A percentile compares a stretch with the other conserved stretches of the same genome.
Conservation (phyloP, 1,139 yeast genomes). For the Hyphopichia wangnamkhiaoensis region DNA sequence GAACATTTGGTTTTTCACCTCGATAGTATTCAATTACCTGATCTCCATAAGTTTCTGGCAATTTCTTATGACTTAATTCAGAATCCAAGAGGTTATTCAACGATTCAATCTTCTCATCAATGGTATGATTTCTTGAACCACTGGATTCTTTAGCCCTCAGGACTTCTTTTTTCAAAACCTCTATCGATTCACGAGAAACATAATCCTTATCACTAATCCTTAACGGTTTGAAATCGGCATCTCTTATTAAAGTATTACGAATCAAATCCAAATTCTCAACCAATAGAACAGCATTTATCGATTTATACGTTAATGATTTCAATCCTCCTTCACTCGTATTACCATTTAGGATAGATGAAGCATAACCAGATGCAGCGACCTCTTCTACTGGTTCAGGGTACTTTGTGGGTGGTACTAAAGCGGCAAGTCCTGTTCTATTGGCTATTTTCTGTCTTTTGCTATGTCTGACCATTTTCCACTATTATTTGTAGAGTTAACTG, state of each 20-base stretch:
- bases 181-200: slow-evolving; percentile 17
- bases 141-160: neutral
- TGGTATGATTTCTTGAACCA: slow-evolving; percentile 6
- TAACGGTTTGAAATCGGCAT: slow-evolving; percentile 15
- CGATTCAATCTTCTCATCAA: slow-evolving; percentile 6
- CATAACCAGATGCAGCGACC: slow-evolving; percentile 28
- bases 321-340: slow-evolving; percentile 49
- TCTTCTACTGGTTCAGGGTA: slow-evolving; percentile 37
- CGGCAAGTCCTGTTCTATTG: slow-evolving; percentile 3
- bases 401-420: slow-evolving; percentile 22
- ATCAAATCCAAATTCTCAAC: slow-evolving; percentile 41
- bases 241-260: slow-evolving; percentile 18
- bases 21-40: slow-evolving; percentile 17
- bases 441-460: slow-evolving; percentile 13
- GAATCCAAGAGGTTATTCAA: slow-evolving; percentile 8
- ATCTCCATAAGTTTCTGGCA: slow-evolving; percentile 13
- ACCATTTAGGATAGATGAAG: slow-evolving; percentile 45
- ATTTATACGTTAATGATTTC: slow-evolving; percentile 44
- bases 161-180: slow-evolving; percentile 9
- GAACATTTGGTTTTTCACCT: slow-evolving; percentile 14
- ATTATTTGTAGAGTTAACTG: neutral
- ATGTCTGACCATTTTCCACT: slow-evolving; percentile 8
- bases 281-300: slow-evolving; percentile 38
- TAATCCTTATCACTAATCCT: slow-evolving; percentile 22
- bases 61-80: slow-evolving; percentile 5